Evolutionary conservation across 2,329 filamentous ascomycete species (phyloP), one percentile per base, ranked within the genome.

Genomic region (Nigrospora osmanthi): DNA sequence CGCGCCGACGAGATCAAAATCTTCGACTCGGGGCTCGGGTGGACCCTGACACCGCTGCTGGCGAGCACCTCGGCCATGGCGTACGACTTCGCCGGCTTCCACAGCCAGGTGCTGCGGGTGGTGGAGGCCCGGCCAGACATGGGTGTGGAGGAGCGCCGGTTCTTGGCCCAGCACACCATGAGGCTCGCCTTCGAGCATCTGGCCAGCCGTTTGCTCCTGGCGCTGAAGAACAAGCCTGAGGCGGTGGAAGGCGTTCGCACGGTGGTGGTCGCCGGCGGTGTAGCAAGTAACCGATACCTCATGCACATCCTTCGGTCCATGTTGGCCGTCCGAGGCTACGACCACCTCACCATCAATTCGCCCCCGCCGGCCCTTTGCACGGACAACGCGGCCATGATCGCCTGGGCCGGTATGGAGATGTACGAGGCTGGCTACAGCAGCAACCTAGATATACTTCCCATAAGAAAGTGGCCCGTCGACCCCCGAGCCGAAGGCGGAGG

Each of bases 351-450:
- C 11, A 63, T 96, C 9, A 66, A 83, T 30, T 86, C 85, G 45
- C 91, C 93, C n/a, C 89, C 89, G 3, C 65, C 78, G 11, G 71
- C 73, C 36, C 72, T 91, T 43, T 97, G 93, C 60, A 96, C 89
- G 0, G 93, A 98, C 58, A 97, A 98, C 64, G 93, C 93, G 12
- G 88, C 89, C 40, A 98, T 98, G 93, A 90, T 97, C 60, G 91
- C 85, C 2, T 97, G 93, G 91, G 75, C 90, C 1, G 93, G 85
- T 0, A 76, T 90, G 52, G 90, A 97, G 66, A 96, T 98, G 90
- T 96, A 78, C 58, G 76, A 86, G 62, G 80, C 78, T 1, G 90
- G 91, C 0, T 90, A 80, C 72, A 66, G 71, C 47, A 83, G 80
- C 10, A 74, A 77, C 16, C 57, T 90, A 45, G 72, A 69, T 19